Conservation (phyloP, 1,284 basidiomycete genomes). For the Leccinum griseonigrum region DNA sequence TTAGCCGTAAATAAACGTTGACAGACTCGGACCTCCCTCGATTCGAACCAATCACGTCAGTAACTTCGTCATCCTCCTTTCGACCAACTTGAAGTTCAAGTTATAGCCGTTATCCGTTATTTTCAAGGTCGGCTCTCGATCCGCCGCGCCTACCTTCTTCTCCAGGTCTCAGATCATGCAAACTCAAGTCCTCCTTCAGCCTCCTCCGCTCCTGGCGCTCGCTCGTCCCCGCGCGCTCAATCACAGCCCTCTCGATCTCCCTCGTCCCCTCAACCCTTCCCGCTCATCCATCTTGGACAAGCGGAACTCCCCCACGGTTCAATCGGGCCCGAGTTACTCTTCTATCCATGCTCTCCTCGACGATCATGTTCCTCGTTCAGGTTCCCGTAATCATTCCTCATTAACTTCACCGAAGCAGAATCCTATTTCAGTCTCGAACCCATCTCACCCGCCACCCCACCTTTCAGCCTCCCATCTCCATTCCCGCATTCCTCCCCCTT, state of each 20-base stretch:
- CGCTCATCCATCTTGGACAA: slow-evolving; percentile 11
- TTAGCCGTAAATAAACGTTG: slow-evolving; percentile 30
- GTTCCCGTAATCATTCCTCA: slow-evolving; percentile 12
- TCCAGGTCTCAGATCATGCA: slow-evolving; percentile 25
- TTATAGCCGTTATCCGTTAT: slow-evolving; percentile 14
- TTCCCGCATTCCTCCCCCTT: slow-evolving; percentile 1
- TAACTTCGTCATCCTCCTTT: slow-evolving; percentile 18
- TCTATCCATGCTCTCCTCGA: slow-evolving; percentile 10
- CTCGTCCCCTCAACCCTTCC: background rate
- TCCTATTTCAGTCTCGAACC: slow-evolving; percentile 14
- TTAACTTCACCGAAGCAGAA: slow-evolving; percentile 13
- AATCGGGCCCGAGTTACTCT: slow-evolving; percentile 15
- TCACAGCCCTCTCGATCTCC: slow-evolving; percentile 3
- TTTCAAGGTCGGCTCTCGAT: slow-evolving; percentile 18
- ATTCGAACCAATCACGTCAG: slow-evolving; percentile 28
- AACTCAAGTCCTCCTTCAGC: slow-evolving; percentile 24
- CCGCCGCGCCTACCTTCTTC: slow-evolving; percentile 4
- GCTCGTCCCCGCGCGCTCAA: slow-evolving; percentile 12
- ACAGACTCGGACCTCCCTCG: slow-evolving; percentile 17
- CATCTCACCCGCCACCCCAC: slow-evolving; percentile 15
- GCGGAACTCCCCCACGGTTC: slow-evolving; percentile 1
- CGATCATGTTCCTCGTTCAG: slow-evolving; percentile 13
- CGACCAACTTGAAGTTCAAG: slow-evolving; percentile 10
- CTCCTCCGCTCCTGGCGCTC: slow-evolving; percentile 18
- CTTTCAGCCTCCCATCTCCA: slow-evolving; percentile 6